phyloP scores from a whole-genome alignment of 306 rosid species.

The Ceratonia siliqua region DNA sequence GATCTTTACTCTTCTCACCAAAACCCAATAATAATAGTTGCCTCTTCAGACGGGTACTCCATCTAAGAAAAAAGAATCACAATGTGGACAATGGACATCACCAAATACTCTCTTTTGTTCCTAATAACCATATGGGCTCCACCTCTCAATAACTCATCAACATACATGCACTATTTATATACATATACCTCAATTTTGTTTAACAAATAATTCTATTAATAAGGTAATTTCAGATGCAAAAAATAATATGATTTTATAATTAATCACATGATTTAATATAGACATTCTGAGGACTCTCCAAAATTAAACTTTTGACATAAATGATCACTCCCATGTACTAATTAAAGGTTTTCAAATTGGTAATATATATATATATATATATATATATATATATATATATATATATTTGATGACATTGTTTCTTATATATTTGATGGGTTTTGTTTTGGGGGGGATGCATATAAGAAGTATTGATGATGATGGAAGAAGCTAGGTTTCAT shows the following conservation, averaged over 20 bases:
- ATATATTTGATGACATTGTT: neutral
- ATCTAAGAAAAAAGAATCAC: conserved; percentile 32
- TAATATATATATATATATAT: no score
- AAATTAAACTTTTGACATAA: no score
- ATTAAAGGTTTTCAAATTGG: no score
- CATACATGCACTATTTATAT: neutral
- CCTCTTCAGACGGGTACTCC: conserved; percentile 39
- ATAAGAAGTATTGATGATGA: neutral
- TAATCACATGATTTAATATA: no score
- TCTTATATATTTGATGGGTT: neutral
- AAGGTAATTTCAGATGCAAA: no score
- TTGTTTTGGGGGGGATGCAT: neutral
- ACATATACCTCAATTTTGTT: no score
- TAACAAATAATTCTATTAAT: no score
- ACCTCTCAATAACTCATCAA: conserved; percentile 29
- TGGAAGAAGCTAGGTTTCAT: conserved; percentile 4
- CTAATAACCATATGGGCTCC: conserved; percentile 38
- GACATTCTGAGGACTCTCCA: no score
- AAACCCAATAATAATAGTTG: conserved; percentile 38
- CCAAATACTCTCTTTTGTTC: conserved; percentile 23
- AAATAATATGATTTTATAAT: no score
- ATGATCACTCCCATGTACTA: no score
- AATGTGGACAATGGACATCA: conserved; percentile 20
- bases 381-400: no score
- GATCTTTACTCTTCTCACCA: conserved; percentile 25